A percentile compares a stretch with the other conserved stretches of the same genome.
Conservation (phyloP, 2,329 filamentous ascomycete genomes). For the Juglanconis sp. region DNA sequence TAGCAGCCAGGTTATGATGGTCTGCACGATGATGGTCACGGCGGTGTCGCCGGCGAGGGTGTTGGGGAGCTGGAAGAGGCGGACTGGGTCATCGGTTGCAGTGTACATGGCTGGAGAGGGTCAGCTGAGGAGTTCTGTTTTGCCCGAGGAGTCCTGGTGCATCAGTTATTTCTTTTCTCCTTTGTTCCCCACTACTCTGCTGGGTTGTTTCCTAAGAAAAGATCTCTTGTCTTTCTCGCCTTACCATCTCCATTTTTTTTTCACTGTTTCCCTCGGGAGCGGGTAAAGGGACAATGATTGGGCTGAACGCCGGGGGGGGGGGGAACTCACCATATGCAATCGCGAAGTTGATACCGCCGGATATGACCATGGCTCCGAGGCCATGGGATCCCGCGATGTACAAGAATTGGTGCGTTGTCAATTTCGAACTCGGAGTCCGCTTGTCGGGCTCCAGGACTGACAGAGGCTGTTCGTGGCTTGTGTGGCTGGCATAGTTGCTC, state of each 20-base stretch:
- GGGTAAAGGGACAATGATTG: too few species aligned
- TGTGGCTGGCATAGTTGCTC: background rate
- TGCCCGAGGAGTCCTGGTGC: too few species aligned
- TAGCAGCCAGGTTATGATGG: slow-evolving; percentile 49
- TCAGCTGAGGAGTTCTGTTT: slow-evolving; percentile 3
- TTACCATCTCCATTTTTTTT: too few species aligned
- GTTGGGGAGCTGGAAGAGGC: slow-evolving; percentile 48
- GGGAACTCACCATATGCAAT: slow-evolving; percentile 44
- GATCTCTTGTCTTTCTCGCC: too few species aligned
- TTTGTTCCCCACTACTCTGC: too few species aligned
- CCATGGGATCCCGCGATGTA: slow-evolving; percentile 49
- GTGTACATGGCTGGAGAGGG: slow-evolving; percentile 45
- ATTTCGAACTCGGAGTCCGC: slow-evolving; percentile 32
- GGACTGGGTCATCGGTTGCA: slow-evolving; percentile 39
- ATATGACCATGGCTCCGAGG: slow-evolving; percentile 43
- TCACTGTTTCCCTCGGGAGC: too few species aligned
- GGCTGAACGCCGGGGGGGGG: too few species aligned
- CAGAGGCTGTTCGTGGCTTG: background rate
- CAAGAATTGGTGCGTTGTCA: slow-evolving; percentile 43
- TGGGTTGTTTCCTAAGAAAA: too few species aligned
- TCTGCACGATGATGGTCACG: slow-evolving; percentile 50
- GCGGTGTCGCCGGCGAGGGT: slow-evolving; percentile 48
- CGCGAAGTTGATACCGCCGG: slow-evolving; percentile 49
- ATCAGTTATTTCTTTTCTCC: too few species aligned
- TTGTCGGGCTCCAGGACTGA: background rate